Evolutionary conservation across 2,329 filamentous ascomycete species (phyloP).

Genomic region (Fusarium goolgardi): DNA sequence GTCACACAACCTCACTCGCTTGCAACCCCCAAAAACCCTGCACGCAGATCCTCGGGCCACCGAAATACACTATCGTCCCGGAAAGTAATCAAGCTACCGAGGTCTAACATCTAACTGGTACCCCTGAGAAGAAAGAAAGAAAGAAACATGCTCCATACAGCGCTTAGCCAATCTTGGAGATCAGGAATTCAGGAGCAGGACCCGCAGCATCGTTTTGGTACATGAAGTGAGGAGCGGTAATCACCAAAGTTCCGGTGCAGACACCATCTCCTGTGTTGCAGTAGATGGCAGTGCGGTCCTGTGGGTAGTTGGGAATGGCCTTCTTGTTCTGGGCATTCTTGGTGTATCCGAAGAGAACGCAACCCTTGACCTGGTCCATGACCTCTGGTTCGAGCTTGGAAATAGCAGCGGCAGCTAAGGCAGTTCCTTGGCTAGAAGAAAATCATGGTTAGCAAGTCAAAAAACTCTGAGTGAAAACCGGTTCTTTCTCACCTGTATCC

Average conservation of each 20-base stretch:
- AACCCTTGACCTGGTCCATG: conserved; percentile 12
- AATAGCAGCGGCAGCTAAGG: not conserved
- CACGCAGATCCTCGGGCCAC: not conserved
- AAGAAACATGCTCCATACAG: not conserved
- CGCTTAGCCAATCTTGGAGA: not conserved
- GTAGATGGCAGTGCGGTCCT: conserved; percentile 1
- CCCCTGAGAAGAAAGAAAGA: not conserved
- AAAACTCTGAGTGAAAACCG: fast-evolving
- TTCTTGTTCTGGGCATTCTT: conserved; percentile 13
- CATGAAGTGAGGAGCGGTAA: conserved; percentile 2
- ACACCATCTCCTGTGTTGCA: conserved; percentile 1
- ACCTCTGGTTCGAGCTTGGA: not conserved
- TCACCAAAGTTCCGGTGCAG: not conserved
- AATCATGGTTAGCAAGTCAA: fast-evolving
- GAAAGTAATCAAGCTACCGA: not conserved
- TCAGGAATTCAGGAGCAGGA: not conserved
- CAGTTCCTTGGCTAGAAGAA: not conserved
- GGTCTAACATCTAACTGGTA: not conserved
- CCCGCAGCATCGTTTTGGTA: not conserved
- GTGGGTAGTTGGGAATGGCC: not conserved
- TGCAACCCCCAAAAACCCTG: not conserved
- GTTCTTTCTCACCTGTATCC: not conserved
- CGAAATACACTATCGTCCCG: fast-evolving
- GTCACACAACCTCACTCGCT: not conserved
- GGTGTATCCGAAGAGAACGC: conserved; percentile 1